Evolutionary conservation across 176 grass and related monocot genomes (phyloP).

Genomic region (Carex parvula): DNA sequence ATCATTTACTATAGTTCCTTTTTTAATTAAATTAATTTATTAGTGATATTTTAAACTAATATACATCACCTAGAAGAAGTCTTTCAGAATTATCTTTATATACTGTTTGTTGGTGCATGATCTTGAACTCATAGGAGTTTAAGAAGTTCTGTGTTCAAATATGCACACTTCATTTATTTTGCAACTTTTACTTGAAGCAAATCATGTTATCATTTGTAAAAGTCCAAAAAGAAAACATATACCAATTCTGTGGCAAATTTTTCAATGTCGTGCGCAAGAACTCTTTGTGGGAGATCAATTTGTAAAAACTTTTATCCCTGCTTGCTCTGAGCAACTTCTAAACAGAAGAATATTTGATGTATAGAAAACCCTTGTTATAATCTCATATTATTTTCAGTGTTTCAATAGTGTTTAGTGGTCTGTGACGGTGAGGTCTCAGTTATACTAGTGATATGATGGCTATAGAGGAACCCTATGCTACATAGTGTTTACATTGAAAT

Average conservation of each 20-base stretch:
- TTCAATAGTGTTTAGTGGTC: no score
- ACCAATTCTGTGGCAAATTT: neutral
- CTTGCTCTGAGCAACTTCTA: neutral
- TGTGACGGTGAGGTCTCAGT: no score
- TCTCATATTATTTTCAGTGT: no score
- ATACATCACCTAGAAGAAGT: neutral
- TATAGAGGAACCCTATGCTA: neutral
- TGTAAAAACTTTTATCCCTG: neutral
- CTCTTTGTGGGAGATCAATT: neutral
- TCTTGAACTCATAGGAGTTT: neutral
- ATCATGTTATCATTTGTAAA: neutral
- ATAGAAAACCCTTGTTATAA: no score
- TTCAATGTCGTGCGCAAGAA: neutral
- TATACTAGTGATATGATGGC: no score
- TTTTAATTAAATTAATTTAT: neutral
- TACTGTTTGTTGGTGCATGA: neutral
- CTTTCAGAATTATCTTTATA: neutral
- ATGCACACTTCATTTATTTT: neutral
- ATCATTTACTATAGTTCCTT: neutral
- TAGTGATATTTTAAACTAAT: neutral
- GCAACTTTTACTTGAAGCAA: neutral
- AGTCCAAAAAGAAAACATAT: neutral
- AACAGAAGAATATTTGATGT: no score
- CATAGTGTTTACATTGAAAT: no score
- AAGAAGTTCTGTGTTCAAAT: neutral